phyloP scores from a whole-genome alignment of 768 basidiomycete genomes.

The Trichaptum fuscoviolaceum region DNA sequence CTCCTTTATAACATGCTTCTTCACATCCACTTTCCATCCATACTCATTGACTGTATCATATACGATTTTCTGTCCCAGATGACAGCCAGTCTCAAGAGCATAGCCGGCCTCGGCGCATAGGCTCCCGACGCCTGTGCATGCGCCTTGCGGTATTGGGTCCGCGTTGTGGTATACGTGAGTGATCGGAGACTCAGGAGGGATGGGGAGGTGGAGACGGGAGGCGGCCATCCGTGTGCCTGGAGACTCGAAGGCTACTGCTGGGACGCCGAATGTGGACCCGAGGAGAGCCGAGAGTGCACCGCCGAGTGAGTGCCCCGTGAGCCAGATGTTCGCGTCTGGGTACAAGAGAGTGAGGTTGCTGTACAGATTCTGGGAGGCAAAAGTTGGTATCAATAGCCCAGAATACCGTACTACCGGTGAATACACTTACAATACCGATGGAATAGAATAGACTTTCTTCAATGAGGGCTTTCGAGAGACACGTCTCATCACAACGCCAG shows the following conservation, averaged over 20 bases:
- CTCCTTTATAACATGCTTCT: slow-evolving; percentile 50
- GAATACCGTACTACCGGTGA: not conserved
- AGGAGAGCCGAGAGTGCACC: slow-evolving; percentile 61
- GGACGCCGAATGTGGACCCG: slow-evolving; percentile 59
- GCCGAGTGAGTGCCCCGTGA: slow-evolving; percentile 58
- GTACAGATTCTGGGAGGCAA: slow-evolving; percentile 40
- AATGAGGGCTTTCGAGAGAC: slow-evolving; percentile 77
- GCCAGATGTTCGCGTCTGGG: slow-evolving; percentile 56
- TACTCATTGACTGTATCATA: slow-evolving; percentile 64
- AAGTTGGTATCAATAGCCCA: not conserved
- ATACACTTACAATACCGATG: slow-evolving; percentile 65
- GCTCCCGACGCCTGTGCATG: slow-evolving; percentile 46
- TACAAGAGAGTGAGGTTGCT: slow-evolving; percentile 53
- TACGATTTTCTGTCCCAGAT: slow-evolving; percentile 56
- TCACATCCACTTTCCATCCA: slow-evolving; percentile 55
- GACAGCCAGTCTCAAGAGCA: slow-evolving; percentile 57
- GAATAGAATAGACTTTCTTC: slow-evolving; percentile 93
- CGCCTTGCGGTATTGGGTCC: slow-evolving; percentile 62
- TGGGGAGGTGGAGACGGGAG: slow-evolving; percentile 54
- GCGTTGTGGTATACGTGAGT: slow-evolving; percentile 63
- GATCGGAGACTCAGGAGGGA: slow-evolving; percentile 37
- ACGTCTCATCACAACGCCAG: slow-evolving; percentile 73
- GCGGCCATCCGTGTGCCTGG: slow-evolving; percentile 63
- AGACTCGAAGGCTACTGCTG: slow-evolving; percentile 59
- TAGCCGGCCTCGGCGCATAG: slow-evolving; percentile 61